Conservation (phyloP, 768 basidiomycete species). For the Pleurotus citrinopileatus region DNA sequence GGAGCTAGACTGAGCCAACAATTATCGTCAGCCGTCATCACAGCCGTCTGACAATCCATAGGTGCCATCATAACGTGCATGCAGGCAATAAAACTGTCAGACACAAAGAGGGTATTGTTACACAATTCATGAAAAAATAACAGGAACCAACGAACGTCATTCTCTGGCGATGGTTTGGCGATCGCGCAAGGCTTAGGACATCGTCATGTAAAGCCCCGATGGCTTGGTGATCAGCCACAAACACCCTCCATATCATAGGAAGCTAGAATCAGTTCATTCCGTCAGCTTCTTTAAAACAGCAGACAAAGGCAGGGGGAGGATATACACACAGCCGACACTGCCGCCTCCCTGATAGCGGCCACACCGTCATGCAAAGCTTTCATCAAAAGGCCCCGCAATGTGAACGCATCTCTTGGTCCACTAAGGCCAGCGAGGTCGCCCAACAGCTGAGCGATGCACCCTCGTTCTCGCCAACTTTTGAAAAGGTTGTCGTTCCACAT, state of each 20-base stretch:
- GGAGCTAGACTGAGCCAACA: conserved; percentile 54
- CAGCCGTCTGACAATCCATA: conserved; percentile 28
- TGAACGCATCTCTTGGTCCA: conserved; percentile 38
- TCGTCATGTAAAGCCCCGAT: conserved; percentile 36
- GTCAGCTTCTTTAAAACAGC: too few relatives aligned
- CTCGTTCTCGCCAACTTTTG: conserved; percentile 78
- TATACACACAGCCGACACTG: conserved; percentile 60
- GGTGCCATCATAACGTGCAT: conserved; percentile 55
- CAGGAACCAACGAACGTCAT: conserved; percentile 59
- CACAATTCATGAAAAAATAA: conserved; percentile 8
- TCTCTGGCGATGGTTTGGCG: conserved; percentile 53
- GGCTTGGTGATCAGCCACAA: conserved; percentile 30
- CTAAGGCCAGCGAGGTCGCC: conserved; percentile 42
- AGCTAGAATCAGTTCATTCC: conserved; percentile 49
- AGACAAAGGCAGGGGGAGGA: conserved; percentile 11
- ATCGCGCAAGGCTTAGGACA: conserved; percentile 42
- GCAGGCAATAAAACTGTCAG: conserved; percentile 68
- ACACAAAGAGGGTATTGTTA: conserved; percentile 15
- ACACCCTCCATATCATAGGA: conserved; percentile 41
- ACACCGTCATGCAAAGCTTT: conserved; percentile 72
- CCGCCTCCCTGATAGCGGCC: conserved; percentile 82
- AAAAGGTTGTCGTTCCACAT: conserved; percentile 59
- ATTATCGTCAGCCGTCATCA: conserved; percentile 39
- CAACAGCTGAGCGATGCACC: conserved; percentile 59
- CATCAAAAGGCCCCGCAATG: conserved; percentile 52